Evolutionary conservation across 495 filamentous ascomycete species (phyloP).

Genomic region (Xanthoparmelia taractica): DNA sequence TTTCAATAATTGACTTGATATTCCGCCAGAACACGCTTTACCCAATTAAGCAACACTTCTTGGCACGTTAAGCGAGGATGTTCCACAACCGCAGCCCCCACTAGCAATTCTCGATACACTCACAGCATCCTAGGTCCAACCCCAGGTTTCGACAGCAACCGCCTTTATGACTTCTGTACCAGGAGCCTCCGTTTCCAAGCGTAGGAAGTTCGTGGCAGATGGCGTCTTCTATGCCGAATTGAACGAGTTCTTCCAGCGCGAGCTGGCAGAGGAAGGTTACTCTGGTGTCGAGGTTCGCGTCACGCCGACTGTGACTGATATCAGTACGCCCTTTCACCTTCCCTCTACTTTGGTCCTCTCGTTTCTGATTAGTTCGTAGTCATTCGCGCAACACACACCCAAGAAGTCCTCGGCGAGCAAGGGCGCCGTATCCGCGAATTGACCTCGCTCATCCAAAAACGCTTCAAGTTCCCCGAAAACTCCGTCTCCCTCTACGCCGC

Average conservation of each 20-base stretch:
- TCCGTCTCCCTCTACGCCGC: slow-evolving; percentile 98
- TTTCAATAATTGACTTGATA: too few relatives aligned
- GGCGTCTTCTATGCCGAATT: slow-evolving; percentile 99
- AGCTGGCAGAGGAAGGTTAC: slow-evolving; percentile 99
- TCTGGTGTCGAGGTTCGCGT: slow-evolving; percentile 99
- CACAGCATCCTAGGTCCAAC: slow-evolving; percentile 9
- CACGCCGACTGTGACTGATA: slow-evolving; percentile 98
- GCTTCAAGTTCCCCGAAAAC: slow-evolving; percentile 99
- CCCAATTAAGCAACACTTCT: too few relatives aligned
- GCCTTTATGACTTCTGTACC: slow-evolving; percentile 57
- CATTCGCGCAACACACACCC: slow-evolving; percentile 99
- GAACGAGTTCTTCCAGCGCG: slow-evolving; percentile 99
- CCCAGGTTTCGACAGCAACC: slow-evolving; percentile 12
- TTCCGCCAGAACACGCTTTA: too few relatives aligned
- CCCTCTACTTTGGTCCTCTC: neutral
- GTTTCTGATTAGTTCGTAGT: slow-evolving; percentile 39
- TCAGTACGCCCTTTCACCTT: slow-evolving; percentile 52
- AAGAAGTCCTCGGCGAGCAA: slow-evolving; percentile 99
- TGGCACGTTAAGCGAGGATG: slow-evolving; percentile 16
- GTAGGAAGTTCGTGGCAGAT: slow-evolving; percentile 99
- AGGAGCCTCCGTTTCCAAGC: slow-evolving; percentile 77
- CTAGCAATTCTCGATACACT: slow-evolving; percentile 26
- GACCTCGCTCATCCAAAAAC: slow-evolving; percentile 99
- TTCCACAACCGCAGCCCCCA: slow-evolving; percentile 24
- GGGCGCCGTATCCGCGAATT: slow-evolving; percentile 99